A percentile compares a stretch with the other conserved stretches of the same genome.
Conservation (phyloP, 2,329 filamentous ascomycete genomes). For the Colletotrichum phormii region DNA sequence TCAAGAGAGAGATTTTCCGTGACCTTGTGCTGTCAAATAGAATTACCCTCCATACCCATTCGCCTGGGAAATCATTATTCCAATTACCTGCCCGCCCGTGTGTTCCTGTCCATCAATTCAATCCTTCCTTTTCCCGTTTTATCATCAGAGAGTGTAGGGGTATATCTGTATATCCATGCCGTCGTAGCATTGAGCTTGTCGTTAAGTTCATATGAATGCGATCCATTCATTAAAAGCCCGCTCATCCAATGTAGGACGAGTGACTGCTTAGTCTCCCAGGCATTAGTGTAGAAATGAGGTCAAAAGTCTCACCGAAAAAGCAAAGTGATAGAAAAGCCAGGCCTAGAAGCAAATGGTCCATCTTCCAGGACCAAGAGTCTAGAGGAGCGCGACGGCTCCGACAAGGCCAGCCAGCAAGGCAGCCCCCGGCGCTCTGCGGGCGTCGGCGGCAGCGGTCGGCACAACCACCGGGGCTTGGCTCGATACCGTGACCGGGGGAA, state of each 20-base stretch:
- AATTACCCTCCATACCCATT: neutral
- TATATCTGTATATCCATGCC: constrained; percentile 25
- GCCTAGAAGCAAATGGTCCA: neutral
- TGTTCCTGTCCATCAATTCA: neutral
- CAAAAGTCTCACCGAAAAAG: neutral
- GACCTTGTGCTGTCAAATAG: neutral
- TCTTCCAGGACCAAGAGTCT: constrained; percentile 14
- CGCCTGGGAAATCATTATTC: neutral
- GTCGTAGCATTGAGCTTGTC: constrained; percentile 30
- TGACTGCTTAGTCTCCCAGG: neutral
- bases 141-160: constrained; percentile 24
- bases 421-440: constrained; percentile 47
- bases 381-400: constrained; percentile 53
- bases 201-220: constrained; percentile 1
- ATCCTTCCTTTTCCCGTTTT: neutral
- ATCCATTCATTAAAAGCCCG: neutral
- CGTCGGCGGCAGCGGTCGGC: constrained; percentile 45
- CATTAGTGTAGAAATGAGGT: neutral
- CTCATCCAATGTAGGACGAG: neutral
- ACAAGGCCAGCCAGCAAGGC: constrained; percentile 53
- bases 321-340: neutral
- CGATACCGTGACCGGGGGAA: constrained; percentile 41
- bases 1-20: neutral
- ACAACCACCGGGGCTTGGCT: constrained; percentile 41
- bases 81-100: neutral